Percentiles rank a stretch among this genome's conserved stretches.
Evolutionary conservation across 2,329 filamentous ascomycete genomes (phyloP).

Genomic region (Mycosphaerella sp.): DNA sequence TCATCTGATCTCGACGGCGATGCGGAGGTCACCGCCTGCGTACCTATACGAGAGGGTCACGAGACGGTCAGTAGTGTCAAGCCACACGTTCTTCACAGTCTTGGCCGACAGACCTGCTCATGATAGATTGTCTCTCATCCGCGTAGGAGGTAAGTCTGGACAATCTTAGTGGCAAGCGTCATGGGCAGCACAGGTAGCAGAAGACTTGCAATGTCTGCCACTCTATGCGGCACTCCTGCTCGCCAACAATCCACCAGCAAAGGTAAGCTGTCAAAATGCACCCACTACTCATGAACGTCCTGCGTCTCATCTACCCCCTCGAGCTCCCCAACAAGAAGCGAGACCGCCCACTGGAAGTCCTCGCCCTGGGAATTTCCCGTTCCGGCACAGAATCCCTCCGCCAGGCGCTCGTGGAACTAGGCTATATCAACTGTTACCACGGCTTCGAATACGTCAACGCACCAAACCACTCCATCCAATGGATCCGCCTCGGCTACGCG

Average conservation of each 20-base stretch:
- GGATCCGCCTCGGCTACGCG: neutral
- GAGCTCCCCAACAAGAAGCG: neutral
- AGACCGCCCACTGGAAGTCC: neutral
- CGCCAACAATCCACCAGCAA: neutral
- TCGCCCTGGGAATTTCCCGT: neutral
- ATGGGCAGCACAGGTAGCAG: neutral
- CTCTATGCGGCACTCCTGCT: neutral
- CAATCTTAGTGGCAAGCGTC: neutral
- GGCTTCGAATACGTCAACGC: neutral
- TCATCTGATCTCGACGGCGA: too few species aligned
- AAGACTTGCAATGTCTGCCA: too few species aligned
- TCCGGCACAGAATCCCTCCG: neutral
- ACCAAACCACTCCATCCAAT: neutral
- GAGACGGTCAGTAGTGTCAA: too few species aligned
- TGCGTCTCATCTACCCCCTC: neutral
- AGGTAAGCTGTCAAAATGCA: neutral
- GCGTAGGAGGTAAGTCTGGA: neutral
- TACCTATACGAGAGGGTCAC: too few species aligned
- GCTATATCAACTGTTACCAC: neutral
- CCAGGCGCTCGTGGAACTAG: neutral
- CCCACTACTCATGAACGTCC: neutral
- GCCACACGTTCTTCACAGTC: too few species aligned
- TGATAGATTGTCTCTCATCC: neutral
- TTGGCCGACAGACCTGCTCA: neutral
- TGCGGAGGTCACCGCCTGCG: too few species aligned